Evolutionary conservation across 139 green algal species (phyloP), one percentile per base, ranked within the genome.

Genomic region (Picochlorum sp.): DNA sequence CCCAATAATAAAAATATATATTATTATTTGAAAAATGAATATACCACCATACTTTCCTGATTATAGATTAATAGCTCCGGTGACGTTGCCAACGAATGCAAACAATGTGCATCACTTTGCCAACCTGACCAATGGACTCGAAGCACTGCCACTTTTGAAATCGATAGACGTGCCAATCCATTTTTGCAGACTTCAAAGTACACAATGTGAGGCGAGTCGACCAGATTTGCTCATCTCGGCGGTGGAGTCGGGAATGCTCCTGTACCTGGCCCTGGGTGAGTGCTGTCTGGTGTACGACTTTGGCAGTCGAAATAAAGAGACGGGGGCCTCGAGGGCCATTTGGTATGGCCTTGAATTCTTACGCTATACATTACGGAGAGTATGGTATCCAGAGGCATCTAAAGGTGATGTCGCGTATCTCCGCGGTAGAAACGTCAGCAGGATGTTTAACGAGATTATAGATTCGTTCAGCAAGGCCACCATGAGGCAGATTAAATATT

Each of bases 331-430:
- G 0, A 70, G 84, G 4, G 82, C 84, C 1, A 62, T 90, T 4
- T 91, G 86, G 84, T 88, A 86, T 60, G 84, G 84, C 1, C 64
- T 88, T 18, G 81, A 88, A 38, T 87, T 85, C 28, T 31, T 77
- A 13, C 38, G 58, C 18, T 81, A 41, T 31, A 65, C 57, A 15
- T 51, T 75, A 28, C 34, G 62, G 13, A 51, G 49, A n/a, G 44
- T 69, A 28, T 71, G 70, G 57, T 20, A 20, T 9, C 18, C 18
- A 21, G 31, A 62, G 52, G 23, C 31, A 45, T 11, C 23, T 54
- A 50, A 38, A 52, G 63, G 13, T 34, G 23, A 18, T 31, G n/a
- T 45, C 34, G 68, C 18, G 6, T 66, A 65, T 20, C 58, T 75
- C 30, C 56, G 50, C 21, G 57, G 30, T 3, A 49, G 61, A 20